These are phyloP conservation scores for Citrus reticulata DNA, from an alignment of 345 rosid genomes.

Conservation along the genomic window DNA sequence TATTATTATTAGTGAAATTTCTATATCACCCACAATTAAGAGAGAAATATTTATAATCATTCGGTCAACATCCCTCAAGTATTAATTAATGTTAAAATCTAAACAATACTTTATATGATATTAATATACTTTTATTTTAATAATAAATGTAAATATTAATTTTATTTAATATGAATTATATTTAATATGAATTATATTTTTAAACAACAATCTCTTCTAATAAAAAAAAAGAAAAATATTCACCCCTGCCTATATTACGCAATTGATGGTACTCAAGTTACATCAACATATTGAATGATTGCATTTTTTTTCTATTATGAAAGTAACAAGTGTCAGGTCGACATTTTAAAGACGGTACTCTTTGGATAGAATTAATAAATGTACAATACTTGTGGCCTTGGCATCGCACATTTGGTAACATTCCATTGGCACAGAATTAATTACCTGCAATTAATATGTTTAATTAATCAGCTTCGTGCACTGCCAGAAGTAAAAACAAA, in stretches of 20 bases:
- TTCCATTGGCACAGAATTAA: background rate
- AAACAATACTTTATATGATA: fast-evolving
- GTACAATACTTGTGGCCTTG: background rate
- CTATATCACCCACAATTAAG: too few species aligned
- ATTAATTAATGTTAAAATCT: too few species aligned
- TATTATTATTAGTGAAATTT: too few species aligned
- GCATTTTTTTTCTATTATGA: background rate
- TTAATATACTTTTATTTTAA: too few species aligned
- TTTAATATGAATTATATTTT: too few species aligned
- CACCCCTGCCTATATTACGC: too few species aligned
- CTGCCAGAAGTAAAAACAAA: background rate
- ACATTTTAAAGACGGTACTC: background rate
- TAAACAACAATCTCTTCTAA: too few species aligned
- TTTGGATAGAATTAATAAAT: background rate
- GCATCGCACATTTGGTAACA: background rate
- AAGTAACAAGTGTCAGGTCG: background rate
- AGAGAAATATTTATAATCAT: too few species aligned
- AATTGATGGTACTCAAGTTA: background rate
- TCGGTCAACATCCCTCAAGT: too few species aligned
- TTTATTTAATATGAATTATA: too few species aligned
- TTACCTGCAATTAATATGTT: background rate
- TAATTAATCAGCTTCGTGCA: background rate
- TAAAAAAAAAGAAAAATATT: too few species aligned
- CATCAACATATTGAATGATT: background rate
- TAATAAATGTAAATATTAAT: too few species aligned